Base-by-base conservation (phyloP, 768 basidiomycete species). In the Lactarius hengduanensis region DNA sequence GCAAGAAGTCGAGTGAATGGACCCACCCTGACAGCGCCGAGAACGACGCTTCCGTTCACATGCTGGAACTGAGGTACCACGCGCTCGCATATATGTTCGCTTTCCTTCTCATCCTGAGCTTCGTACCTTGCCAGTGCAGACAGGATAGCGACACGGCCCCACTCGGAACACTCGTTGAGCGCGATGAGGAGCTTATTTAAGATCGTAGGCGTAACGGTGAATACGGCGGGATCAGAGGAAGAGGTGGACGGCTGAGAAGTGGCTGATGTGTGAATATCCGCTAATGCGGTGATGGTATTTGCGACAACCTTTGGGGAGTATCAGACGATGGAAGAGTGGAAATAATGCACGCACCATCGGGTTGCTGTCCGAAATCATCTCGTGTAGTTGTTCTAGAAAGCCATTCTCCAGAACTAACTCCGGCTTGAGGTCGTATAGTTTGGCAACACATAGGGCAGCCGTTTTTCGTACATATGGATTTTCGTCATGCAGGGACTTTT, bases 381-480 rank as follows among this genome's bases (percentile, higher is more conserved):
- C 94, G 64, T 91, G 86, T 69, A 98, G 77, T 71, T 89, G 91
- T 68, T 89, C 88, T 72, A 98, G 76, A 74, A 98, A 98, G 2
- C 94, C 96, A 74, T 96, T 94, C 72, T 99, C 96, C 50, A 98
- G 83, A 38, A 96, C 95, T 59, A 98, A 77, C 75, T 94, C 91
- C 13, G 97, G 95, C 76, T 97, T 98, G 71, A 99, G 86, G 77
- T 98, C 97, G 75, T 97, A 99, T 59, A 98, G 80, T 76, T 99
- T 99, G 65, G 96, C 96, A 26, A 99, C 96, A 66, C 96, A 97
- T 10, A 99, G 79, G 10, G 95, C 96, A 1, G 96, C 97, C 7
- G 96, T 98, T 82, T 98, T 99, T 71, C 96, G 88, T 36, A 98
- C 97, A 76, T 99, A 99, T 1, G 97, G 96, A 72, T 97, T 97